Evolutionary conservation across 208 protist genomes (phyloP), one percentile per base, ranked within the genome.

Genomic region (Crithidia expoeki): DNA sequence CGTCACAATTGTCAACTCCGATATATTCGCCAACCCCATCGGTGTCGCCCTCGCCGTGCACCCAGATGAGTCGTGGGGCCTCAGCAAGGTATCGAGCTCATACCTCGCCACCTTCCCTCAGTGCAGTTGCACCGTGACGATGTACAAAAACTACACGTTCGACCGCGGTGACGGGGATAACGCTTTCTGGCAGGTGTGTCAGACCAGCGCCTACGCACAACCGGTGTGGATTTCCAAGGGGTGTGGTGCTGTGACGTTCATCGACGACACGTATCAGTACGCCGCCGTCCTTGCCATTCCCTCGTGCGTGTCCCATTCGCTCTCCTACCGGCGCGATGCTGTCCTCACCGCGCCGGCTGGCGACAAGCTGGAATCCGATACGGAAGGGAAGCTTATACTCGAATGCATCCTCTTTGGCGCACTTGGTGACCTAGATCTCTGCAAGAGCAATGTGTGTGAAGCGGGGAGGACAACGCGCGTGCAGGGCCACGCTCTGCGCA

Each of bases 21-120:
- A 76, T 49, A 53, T 85, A 42, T 81, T 82, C 40, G 72, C 72
- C 23, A 85, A 85, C 38, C 64, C 70, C 12, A 71, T 85, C 50
- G 68, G 72, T 34, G 42, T 79, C 23, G 74, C 74, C 16, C 56
- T 85, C 19, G 62, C 67, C 21, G 28, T 81, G 4, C 51, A 72
- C 38, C 71, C 75, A 0, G 16, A 16, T 11, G 68, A 63, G 28
- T n/a, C 33, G 25, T 44, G 10, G 10, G 80, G 80, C 33, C 40
- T 16, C n/a, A 66, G 67, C 14, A 2, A 16, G 30, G 36, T 85
- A 17, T 23, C 23, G 6, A 30, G 72, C 56, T 71, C 50, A 14
- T 79, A 68, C 66, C 21, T 85, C 12, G 60, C 68, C 14, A 74
- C 61, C 33, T 72, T 67, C 9, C 50, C 51, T n/a, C 46, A 55